phyloP scores from a whole-genome alignment of 2,329 filamentous ascomycete genomes.

The Chalaropsis thielavioides region DNA sequence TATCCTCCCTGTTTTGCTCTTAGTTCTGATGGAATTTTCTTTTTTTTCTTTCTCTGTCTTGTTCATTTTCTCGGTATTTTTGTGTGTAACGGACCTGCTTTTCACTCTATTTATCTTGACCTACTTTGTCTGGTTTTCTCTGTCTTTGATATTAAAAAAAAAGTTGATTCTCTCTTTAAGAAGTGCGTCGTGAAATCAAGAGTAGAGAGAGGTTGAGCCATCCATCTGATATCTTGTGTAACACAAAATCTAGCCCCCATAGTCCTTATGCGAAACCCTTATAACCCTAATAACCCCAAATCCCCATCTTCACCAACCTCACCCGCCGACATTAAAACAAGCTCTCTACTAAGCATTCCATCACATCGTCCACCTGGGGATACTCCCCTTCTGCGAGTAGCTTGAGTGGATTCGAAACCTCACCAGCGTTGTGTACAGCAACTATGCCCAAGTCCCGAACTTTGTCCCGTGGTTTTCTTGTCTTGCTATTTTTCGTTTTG shows the following conservation, averaged over 20 bases:
- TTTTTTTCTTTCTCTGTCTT: conserved; percentile 3
- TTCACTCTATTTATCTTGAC: too few relatives aligned
- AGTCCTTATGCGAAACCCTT: too few relatives aligned
- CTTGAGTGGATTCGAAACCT: neutral
- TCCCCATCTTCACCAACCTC: neutral
- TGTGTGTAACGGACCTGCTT: neutral
- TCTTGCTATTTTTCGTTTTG: neutral
- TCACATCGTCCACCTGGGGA: neutral
- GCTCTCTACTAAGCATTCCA: neutral
- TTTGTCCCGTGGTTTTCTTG: neutral
- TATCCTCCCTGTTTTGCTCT: conserved; percentile 1
- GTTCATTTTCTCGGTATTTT: neutral
- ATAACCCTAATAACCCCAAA: too few relatives aligned
- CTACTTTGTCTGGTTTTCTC: conserved; percentile 28
- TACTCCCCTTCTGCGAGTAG: neutral
- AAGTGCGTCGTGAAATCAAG: too few relatives aligned
- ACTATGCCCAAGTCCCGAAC: neutral
- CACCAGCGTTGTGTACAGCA: neutral
- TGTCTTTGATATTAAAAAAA: conserved; percentile 18
- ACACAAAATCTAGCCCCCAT: too few relatives aligned
- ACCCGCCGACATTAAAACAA: neutral
- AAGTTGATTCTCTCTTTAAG: neutral
- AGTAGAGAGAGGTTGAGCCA: too few relatives aligned
- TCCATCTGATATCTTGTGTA: too few relatives aligned
- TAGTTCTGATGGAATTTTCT: neutral